These are phyloP conservation scores for Annulohypoxylon bovei DNA, from an alignment of 495 filamentous ascomycete genomes.

Conservation along the genomic window DNA sequence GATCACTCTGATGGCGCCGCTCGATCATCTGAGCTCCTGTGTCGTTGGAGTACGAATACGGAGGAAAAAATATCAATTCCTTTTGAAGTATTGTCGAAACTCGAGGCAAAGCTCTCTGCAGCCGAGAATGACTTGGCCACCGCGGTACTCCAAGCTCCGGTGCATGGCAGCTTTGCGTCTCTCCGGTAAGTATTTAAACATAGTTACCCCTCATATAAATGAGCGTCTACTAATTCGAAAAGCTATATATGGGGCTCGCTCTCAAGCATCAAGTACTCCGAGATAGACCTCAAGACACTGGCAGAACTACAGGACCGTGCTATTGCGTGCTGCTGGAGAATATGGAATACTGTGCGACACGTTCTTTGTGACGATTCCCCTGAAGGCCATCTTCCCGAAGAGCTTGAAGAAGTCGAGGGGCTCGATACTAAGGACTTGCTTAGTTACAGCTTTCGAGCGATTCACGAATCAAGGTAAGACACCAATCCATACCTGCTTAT, in stretches of 20 bases:
- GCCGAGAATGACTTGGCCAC: constrained; percentile 66
- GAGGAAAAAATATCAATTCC: constrained; percentile 53
- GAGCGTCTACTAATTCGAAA: constrained; percentile 24
- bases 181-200: constrained; percentile 59
- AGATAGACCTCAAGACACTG: constrained; percentile 52
- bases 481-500: background rate
- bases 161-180: constrained; percentile 76
- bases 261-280: constrained; percentile 43
- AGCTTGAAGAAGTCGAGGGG: constrained; percentile 72
- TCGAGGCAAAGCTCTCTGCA: constrained; percentile 67
- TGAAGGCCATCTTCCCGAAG: constrained; percentile 83
- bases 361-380: constrained; percentile 91
- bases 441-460: constrained; percentile 91
- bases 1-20: constrained; percentile 89
- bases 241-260: constrained; percentile 59
- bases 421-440: constrained; percentile 84
- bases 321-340: constrained; percentile 62
- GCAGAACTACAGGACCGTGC: constrained; percentile 63
- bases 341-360: constrained; percentile 79
- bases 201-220: background rate
- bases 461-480: constrained; percentile 86
- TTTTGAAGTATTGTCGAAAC: constrained; percentile 54
- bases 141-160: constrained; percentile 69
- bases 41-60: constrained; percentile 36
- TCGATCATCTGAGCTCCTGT: constrained; percentile 64